Evolutionary conservation across 75 land plant genomes (phyloP).

Genomic region (Cupressus sempervirens): DNA sequence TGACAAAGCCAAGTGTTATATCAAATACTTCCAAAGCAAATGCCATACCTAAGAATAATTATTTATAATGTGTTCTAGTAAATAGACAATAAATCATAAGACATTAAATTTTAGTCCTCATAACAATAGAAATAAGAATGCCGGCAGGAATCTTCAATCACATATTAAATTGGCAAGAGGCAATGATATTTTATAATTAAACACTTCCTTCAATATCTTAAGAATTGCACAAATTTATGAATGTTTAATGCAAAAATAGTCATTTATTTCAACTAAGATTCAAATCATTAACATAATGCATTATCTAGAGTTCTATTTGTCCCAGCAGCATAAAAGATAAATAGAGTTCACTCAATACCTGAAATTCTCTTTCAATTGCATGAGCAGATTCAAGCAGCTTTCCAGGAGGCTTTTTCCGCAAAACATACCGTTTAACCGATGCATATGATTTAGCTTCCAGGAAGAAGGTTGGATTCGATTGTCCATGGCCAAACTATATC

Average conservation of each 20-base stretch:
- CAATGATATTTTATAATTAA: not conserved
- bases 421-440: constrained; percentile 54
- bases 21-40: not conserved
- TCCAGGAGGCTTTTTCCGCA: constrained; percentile 95
- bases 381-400: constrained; percentile 82
- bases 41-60: not conserved
- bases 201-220: not conserved
- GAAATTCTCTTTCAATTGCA: constrained; percentile 91
- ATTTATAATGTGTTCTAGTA: not conserved
- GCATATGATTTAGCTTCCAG: constrained; percentile 44
- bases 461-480: constrained; percentile 89
- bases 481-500: constrained; percentile 95
- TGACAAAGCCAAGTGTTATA: not conserved
- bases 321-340: not conserved
- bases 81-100: not conserved
- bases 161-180: not conserved
- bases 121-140: not conserved
- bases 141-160: not conserved
- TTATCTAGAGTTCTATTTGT: not conserved
- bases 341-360: constrained; percentile 41
- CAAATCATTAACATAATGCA: not conserved
- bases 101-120: not conserved
- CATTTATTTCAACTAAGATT: not conserved
- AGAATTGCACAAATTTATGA: not conserved
- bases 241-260: not conserved